phyloP scores from a whole-genome alignment of 495 filamentous ascomycete species.

The Aspergillus baeticus region DNA sequence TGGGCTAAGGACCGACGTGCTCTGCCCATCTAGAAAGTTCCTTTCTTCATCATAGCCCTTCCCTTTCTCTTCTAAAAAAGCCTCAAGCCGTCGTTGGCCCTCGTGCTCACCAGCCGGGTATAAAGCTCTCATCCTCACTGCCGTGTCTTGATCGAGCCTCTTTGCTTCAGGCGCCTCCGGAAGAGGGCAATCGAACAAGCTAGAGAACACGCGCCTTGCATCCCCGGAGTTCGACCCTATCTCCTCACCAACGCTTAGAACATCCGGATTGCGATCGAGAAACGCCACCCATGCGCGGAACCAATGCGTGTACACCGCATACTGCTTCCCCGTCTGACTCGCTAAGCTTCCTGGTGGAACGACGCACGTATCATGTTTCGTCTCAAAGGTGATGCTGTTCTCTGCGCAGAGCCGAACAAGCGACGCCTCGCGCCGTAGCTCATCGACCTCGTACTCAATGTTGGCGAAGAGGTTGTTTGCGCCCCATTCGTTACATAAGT shows the following conservation, averaged over 20 bases:
- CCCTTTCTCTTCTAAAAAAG: constrained; percentile 69
- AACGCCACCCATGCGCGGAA: constrained; percentile 72
- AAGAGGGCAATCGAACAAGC: constrained; percentile 63
- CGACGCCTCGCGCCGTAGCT: constrained; percentile 64
- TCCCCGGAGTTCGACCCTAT: constrained; percentile 60
- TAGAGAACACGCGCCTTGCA: constrained; percentile 50
- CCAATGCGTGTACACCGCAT: constrained; percentile 84
- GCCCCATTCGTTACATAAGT: constrained; percentile 70
- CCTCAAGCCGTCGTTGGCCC: constrained; percentile 61
- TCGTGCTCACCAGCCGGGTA: constrained; percentile 85
- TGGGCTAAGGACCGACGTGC: constrained; percentile 73
- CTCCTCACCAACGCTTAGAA: constrained; percentile 57
- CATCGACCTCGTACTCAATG: constrained; percentile 62
- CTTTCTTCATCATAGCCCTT: constrained; percentile 58
- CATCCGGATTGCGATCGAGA: constrained; percentile 63
- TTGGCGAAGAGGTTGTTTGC: constrained; percentile 61
- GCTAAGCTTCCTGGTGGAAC: constrained; percentile 68
- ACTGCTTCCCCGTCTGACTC: constrained; percentile 70
- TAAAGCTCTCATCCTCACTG: constrained; percentile 51
- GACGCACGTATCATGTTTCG: constrained; percentile 77
- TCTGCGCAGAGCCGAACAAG: constrained; percentile 59
- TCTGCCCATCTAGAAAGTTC: constrained; percentile 57
- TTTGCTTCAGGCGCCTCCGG: constrained; percentile 68
- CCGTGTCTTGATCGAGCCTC: constrained; percentile 56
- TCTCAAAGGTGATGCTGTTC: constrained; percentile 60